A percentile compares a stretch with the other conserved stretches of the same genome.
Conservation (phyloP, 2,329 filamentous ascomycete genomes). For the Dissoconium aciculare region DNA sequence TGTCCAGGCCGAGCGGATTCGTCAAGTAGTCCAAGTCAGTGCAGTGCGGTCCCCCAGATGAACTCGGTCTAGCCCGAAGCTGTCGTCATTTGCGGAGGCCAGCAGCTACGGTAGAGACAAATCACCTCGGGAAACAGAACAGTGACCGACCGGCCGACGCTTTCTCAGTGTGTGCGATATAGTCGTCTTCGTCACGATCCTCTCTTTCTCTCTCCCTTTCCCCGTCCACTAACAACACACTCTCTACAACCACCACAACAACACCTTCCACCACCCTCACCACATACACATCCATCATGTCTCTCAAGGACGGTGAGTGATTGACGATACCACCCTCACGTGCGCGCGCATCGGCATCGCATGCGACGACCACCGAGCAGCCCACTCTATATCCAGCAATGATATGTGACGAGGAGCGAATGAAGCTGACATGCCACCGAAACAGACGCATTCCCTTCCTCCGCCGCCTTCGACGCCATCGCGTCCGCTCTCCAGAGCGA, state of each 20-base stretch:
- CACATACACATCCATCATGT: slow-evolving; percentile 34
- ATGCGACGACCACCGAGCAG: neutral
- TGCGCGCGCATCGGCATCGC: neutral
- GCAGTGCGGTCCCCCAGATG: no score
- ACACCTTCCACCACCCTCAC: neutral
- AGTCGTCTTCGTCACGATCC: neutral
- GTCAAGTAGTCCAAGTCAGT: no score
- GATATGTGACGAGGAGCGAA: slow-evolving; percentile 1
- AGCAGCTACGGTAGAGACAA: neutral
- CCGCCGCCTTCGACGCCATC: slow-evolving; percentile 82
- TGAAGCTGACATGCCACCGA: neutral
- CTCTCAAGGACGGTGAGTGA: slow-evolving; percentile 54
- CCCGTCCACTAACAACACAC: no score
- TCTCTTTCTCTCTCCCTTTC: neutral
- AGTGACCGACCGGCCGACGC: no score
- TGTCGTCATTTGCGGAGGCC: slow-evolving; percentile 1
- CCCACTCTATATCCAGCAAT: no score
- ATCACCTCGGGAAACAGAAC: neutral
- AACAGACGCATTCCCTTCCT: slow-evolving; percentile 65
- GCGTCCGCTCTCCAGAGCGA: slow-evolving; percentile 53
- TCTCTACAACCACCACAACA: no score
- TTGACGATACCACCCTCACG: neutral
- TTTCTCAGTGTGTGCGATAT: neutral
- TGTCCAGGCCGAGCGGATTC: no score
- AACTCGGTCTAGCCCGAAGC: no score